Evolutionary conservation across 306 rosid genomes (phyloP).

Genomic region (Morella rubra): DNA sequence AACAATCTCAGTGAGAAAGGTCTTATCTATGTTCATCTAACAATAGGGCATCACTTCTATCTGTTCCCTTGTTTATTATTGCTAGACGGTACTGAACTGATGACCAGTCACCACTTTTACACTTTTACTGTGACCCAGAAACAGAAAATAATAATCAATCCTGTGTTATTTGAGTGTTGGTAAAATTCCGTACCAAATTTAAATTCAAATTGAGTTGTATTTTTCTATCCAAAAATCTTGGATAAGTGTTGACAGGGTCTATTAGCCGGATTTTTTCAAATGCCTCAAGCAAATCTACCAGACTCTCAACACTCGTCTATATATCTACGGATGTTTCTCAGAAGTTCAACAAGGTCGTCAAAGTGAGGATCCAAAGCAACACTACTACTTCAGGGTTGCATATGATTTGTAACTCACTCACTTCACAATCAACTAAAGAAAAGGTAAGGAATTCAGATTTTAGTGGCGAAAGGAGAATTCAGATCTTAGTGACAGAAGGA

Average conservation of each 20-base stretch:
- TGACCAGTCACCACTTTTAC: neutral
- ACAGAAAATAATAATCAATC: neutral
- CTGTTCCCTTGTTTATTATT: neutral
- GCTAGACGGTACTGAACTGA: neutral
- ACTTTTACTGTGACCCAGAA: neutral
- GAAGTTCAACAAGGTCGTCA: neutral
- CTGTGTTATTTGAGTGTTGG: too few species aligned
- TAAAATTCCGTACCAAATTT: neutral
- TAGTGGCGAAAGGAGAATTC: neutral
- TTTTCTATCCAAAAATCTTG: too few species aligned
- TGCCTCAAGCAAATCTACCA: neutral
- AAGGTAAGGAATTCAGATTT: slow-evolving; percentile 22
- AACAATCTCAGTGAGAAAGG: neutral
- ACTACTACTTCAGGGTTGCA: neutral
- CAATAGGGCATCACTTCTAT: neutral
- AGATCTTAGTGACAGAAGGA: slow-evolving; percentile 32
- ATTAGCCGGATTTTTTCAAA: neutral
- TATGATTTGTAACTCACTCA: neutral
- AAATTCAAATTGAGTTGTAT: neutral
- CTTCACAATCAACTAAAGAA: neutral
- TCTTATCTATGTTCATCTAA: neutral
- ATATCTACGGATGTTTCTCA: neutral
- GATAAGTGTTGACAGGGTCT: too few species aligned
- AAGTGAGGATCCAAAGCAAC: neutral
- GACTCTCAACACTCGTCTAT: too few species aligned